Percentiles rank a stretch among this genome's conserved stretches.
These are phyloP conservation scores for Eleusine coracana DNA, from an alignment of 176 grass and related monocot species.

Conservation along the genomic window DNA sequence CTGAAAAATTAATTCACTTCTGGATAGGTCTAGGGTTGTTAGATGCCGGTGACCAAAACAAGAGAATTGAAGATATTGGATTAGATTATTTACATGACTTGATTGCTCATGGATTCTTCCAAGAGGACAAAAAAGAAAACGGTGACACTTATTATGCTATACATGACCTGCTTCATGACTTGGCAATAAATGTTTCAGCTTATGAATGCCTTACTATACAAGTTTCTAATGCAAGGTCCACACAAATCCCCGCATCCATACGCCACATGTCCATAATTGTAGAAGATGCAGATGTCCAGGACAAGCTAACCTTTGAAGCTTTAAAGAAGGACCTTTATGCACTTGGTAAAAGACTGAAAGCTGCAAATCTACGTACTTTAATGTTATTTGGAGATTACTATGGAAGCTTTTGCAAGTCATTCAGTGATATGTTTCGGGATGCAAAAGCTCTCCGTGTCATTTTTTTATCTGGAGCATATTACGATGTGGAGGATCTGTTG, in stretches of 20 bases:
- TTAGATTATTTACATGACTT: not conserved
- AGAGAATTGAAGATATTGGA: constrained; percentile 20
- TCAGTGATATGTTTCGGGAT: not conserved
- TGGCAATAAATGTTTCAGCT: not conserved
- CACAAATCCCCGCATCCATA: not conserved
- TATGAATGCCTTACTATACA: constrained; percentile 29
- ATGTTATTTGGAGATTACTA: constrained; percentile 28
- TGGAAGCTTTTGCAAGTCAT: not conserved
- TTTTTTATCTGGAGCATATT: not conserved
- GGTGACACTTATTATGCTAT: not conserved
- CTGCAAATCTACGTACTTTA: constrained; percentile 15
- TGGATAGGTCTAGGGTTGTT: constrained; percentile 34
- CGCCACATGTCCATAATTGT: constrained; percentile 38
- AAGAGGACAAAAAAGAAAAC: not conserved
- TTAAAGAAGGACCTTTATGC: not conserved
- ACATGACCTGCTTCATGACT: constrained; percentile 37
- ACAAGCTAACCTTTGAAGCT: not conserved
- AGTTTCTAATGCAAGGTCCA: not conserved
- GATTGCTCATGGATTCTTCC: not conserved
- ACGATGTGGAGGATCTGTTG: not conserved
- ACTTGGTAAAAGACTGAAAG: not conserved
- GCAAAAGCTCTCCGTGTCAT: constrained; percentile 21
- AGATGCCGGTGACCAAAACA: not conserved
- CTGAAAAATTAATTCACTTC: constrained; percentile 9
- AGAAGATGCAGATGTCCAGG: not conserved